Percentiles rank a stretch among this genome's conserved stretches.
phyloP scores from a whole-genome alignment of 495 filamentous ascomycete species.

The Penicillium robsamsonii region DNA sequence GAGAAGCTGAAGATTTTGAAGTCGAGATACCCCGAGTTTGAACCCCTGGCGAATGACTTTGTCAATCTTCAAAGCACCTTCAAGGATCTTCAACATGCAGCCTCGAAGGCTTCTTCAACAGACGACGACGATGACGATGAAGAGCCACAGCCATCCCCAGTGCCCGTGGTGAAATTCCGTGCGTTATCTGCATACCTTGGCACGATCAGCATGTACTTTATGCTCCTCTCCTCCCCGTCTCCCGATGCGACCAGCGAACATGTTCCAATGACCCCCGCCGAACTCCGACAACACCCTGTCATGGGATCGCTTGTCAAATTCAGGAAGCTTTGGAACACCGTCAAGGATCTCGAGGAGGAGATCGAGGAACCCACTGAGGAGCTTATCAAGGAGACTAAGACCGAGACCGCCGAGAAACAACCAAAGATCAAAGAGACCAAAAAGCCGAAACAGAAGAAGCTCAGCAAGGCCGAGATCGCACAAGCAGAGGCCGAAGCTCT shows the following conservation, averaged over 20 bases:
- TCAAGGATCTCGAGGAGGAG: constrained; percentile 52
- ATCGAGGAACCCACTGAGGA: constrained; percentile 16
- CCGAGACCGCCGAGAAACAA: constrained; percentile 22
- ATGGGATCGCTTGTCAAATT: constrained; percentile 83
- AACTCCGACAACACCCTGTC: constrained; percentile 81
- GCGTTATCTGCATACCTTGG: constrained; percentile 82
- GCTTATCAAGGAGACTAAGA: constrained; percentile 5
- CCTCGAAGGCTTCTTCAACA: constrained; percentile 44
- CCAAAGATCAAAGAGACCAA: constrained; percentile 27
- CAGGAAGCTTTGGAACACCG: constrained; percentile 73
- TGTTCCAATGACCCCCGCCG: constrained; percentile 58
- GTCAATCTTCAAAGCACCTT: constrained; percentile 65
- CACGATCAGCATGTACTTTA: constrained; percentile 88
- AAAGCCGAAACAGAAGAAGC: constrained; percentile 40
- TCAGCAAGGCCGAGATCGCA: constrained; percentile 51
- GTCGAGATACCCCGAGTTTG: constrained; percentile 86
- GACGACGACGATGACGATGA: constrained; percentile 26
- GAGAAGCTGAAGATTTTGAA: constrained; percentile 76
- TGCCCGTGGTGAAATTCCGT: constrained; percentile 67
- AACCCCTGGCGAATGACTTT: constrained; percentile 78
- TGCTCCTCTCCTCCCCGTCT: constrained; percentile 74
- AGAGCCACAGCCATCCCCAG: constrained; percentile 34
- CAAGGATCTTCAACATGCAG: constrained; percentile 53
- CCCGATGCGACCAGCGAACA: constrained; percentile 47
- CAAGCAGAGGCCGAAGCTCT: constrained; percentile 53